Percentiles rank a stretch among this genome's conserved stretches.
These are phyloP conservation scores for Pythium dissotocum DNA, from an alignment of 352 stramenopile species.

Conservation along the genomic window DNA sequence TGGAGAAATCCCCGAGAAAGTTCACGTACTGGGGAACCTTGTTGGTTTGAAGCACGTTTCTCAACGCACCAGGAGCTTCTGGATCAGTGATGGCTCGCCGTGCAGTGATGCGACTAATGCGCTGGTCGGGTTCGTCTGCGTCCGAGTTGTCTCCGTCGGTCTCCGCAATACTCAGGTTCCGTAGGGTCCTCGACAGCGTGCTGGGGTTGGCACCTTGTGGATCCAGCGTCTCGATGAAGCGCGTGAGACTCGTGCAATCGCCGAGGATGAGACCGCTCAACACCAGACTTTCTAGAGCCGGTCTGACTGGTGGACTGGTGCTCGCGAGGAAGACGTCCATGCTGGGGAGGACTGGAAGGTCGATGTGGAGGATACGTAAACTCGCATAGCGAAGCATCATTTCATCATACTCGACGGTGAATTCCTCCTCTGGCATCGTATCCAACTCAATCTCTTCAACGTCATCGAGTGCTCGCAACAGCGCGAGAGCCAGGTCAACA, in stretches of 20 bases:
- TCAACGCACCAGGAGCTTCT: neutral
- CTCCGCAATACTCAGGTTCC: neutral
- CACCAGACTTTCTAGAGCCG: neutral
- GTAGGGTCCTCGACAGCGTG: neutral
- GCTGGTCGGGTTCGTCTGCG: no score
- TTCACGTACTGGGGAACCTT: neutral
- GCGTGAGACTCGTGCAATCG: neutral
- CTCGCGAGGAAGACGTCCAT: no score
- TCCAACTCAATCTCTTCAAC: no score
- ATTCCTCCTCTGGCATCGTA: no score
- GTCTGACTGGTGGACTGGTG: no score
- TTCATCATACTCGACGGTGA: no score
- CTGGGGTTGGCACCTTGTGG: neutral
- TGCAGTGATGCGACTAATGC: no score
- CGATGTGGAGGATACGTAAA: no score
- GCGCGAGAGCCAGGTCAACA: no score
- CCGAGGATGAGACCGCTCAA: neutral
- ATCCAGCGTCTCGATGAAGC: neutral
- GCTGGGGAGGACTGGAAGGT: no score
- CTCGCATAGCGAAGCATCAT: no score
- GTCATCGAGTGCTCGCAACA: no score
- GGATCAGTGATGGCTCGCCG: neutral
- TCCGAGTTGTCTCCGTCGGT: neutral
- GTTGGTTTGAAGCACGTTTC: neutral
- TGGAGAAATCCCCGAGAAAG: neutral